Percentiles rank a stretch among this genome's conserved stretches.
These are phyloP conservation scores for Eucalyptus pauciflora DNA, from an alignment of 345 rosid species.

Conservation along the genomic window DNA sequence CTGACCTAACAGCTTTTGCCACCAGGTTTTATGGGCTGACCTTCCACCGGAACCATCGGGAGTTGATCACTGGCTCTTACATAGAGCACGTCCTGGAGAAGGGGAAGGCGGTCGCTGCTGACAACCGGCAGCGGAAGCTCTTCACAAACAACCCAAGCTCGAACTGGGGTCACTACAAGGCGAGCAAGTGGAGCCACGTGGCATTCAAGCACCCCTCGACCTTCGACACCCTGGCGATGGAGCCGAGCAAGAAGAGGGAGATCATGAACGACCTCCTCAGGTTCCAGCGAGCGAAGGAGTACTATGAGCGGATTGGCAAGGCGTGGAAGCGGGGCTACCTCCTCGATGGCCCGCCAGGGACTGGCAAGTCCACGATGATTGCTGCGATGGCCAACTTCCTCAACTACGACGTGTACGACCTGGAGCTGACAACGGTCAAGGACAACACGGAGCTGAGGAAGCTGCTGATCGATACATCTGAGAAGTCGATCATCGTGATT, in stretches of 20 bases:
- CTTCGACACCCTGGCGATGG: conserved; percentile 22
- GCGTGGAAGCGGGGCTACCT: conserved; percentile 42
- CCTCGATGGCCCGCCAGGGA: conserved; percentile 28
- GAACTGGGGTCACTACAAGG: not conserved
- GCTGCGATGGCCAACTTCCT: conserved; percentile 30
- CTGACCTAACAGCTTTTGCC: not conserved
- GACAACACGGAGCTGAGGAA: conserved; percentile 27
- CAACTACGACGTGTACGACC: conserved; percentile 20
- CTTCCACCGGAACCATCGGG: conserved; percentile 21
- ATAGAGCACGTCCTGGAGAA: conserved; percentile 23
- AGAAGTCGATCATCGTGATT: conserved; percentile 21
- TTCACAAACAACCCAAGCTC: conserved; percentile 28
- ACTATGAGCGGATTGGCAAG: conserved; percentile 17
- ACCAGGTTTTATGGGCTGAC: conserved; percentile 15
- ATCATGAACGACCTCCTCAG: conserved; percentile 12
- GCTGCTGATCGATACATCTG: conserved; percentile 14
- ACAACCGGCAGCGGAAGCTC: conserved; percentile 39
- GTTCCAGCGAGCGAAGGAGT: conserved; percentile 14
- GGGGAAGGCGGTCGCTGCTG: conserved; percentile 27
- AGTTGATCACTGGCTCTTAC: conserved; percentile 16
- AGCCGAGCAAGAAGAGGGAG: conserved; percentile 10
- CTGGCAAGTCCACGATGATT: conserved; percentile 25
- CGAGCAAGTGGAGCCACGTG: conserved; percentile 12
- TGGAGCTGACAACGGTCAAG: conserved; percentile 23
- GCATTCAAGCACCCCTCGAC: conserved; percentile 26